These are phyloP conservation scores for Capsicum chinense DNA, from an alignment of 257 asterid species.

Conservation along the genomic window DNA sequence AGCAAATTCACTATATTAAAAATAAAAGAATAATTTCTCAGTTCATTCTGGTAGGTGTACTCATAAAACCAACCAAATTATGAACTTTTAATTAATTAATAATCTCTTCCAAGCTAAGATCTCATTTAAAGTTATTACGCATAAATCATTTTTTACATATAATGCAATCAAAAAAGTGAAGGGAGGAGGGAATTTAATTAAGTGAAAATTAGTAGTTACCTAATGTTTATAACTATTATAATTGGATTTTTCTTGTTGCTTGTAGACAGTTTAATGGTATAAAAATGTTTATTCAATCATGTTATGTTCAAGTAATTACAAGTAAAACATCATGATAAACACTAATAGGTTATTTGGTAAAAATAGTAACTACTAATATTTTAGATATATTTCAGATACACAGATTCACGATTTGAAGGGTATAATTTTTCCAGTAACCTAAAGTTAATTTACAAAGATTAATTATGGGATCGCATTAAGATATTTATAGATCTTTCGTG, in stretches of 20 bases:
- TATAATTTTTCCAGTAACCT: too few relatives aligned
- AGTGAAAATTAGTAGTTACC: neutral
- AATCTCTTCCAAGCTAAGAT: constrained; percentile 27
- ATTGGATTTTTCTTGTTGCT: neutral
- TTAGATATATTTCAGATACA: too few relatives aligned
- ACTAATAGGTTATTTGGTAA: neutral
- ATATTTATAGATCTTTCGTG: too few relatives aligned
- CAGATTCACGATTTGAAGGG: too few relatives aligned
- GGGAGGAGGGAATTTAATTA: neutral
- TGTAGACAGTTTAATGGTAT: neutral
- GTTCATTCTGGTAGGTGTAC: constrained; percentile 25
- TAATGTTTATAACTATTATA: neutral
- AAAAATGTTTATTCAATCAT: neutral
- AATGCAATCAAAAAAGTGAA: neutral
- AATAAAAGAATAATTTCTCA: neutral
- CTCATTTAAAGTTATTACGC: neutral
- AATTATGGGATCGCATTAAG: too few relatives aligned
- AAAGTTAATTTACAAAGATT: too few relatives aligned
- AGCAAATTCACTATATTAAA: too few relatives aligned
- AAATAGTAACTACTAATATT: neutral
- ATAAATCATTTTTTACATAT: neutral
- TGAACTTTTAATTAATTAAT: neutral
- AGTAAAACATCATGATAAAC: neutral
- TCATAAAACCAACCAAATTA: constrained; percentile 21
- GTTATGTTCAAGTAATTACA: neutral